These are phyloP conservation scores for Scytalidium lignicola DNA, from an alignment of 2,329 filamentous ascomycete species.

Conservation along the genomic window DNA sequence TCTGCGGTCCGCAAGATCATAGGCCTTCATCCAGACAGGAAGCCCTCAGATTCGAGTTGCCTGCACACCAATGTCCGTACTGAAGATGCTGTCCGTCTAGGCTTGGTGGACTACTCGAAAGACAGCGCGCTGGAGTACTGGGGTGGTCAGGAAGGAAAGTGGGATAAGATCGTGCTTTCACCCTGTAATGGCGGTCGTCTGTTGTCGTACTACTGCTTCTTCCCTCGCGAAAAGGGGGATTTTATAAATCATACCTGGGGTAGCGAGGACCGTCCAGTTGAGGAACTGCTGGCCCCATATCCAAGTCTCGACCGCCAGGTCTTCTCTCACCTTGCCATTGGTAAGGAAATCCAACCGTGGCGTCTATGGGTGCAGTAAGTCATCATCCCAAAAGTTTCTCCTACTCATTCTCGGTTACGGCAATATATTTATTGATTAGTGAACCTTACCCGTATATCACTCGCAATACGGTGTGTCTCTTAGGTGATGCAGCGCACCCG, in stretches of 20 bases:
- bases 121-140: constrained; percentile 63
- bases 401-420: too few species aligned
- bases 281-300: constrained; percentile 56
- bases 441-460: constrained; percentile 54
- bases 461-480: constrained; percentile 46
- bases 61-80: constrained; percentile 61
- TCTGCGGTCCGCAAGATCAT: constrained; percentile 54
- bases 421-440: constrained; percentile 1
- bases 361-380: constrained; percentile 53
- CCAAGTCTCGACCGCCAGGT: constrained; percentile 55
- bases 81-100: constrained; percentile 52
- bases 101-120: constrained; percentile 57
- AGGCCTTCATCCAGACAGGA: constrained; percentile 53
- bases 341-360: constrained; percentile 60
- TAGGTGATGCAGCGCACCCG: constrained; percentile 64
- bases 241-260: constrained; percentile 58
- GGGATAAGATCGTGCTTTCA: constrained; percentile 66
- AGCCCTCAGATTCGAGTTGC: constrained; percentile 55
- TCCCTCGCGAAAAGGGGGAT: constrained; percentile 53
- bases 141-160: constrained; percentile 59
- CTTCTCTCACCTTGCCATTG: constrained; percentile 49
- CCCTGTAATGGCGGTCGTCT: constrained; percentile 62
- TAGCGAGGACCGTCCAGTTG: constrained; percentile 41
- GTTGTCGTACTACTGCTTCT: constrained; percentile 68
- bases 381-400: too few species aligned